phyloP scores from a whole-genome alignment of 345 rosid genomes.

The Melastoma malabathricum region DNA sequence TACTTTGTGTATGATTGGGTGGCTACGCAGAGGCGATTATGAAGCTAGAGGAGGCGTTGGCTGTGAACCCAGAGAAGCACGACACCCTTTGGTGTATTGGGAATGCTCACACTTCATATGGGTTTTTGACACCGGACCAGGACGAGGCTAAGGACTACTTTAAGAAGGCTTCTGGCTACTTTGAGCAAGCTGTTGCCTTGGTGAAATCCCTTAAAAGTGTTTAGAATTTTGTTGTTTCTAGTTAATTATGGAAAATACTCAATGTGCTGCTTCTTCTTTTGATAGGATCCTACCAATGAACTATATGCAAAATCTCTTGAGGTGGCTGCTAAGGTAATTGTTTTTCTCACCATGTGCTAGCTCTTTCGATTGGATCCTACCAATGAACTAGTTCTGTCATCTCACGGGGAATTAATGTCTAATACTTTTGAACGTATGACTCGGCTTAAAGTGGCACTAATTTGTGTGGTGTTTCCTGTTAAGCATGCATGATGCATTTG shows the following conservation, averaged over 20 bases:
- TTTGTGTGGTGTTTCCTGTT: no score
- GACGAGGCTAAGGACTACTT: conserved; percentile 46
- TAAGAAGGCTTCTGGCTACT: conserved; percentile 42
- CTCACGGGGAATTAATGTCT: no score
- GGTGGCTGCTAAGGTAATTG: conserved; percentile 46
- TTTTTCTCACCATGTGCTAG: no score
- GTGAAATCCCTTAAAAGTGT: conserved; percentile 34
- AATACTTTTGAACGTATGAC: no score
- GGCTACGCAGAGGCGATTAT: conserved; percentile 39
- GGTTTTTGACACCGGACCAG: conserved; percentile 50
- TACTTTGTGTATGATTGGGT: not conserved
- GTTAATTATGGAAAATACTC: conserved; percentile 9
- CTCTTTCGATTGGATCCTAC: no score
- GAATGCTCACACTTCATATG: conserved; percentile 57
- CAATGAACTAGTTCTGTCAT: no score
- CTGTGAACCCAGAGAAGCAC: conserved; percentile 38
- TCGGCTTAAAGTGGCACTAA: no score
- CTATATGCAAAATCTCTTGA: conserved; percentile 50
- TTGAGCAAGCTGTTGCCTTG: conserved; percentile 58
- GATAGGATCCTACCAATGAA: conserved; percentile 58
- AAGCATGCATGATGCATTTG: no score
- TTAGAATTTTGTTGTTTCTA: conserved; percentile 1
- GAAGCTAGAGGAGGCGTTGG: conserved; percentile 68
- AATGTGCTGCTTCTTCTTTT: conserved; percentile 1
- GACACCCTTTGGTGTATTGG: conserved; percentile 69